Conservation (phyloP, 257 asterid genomes). For the Henckelia pumila region DNA sequence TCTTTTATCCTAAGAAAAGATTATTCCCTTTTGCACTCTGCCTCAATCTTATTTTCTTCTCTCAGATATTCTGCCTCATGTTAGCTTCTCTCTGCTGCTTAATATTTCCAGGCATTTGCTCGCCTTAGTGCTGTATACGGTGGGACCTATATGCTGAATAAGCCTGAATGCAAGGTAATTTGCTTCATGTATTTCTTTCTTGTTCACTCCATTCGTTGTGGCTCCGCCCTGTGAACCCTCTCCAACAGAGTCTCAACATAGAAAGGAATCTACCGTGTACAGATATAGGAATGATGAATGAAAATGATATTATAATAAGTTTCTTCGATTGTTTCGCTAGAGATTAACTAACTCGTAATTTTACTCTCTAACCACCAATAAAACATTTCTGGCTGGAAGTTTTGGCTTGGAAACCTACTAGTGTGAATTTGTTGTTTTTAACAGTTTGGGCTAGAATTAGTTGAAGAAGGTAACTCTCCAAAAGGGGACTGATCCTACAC, state of each 20-base stretch:
- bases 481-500: neutral
- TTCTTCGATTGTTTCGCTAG: neutral
- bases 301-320: too few relatives aligned
- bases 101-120: constrained; percentile 76
- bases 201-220: neutral
- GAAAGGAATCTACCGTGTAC: neutral
- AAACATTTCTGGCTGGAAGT: neutral
- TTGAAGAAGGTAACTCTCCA: neutral
- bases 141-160: constrained; percentile 95
- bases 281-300: neutral
- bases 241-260: neutral
- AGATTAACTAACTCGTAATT: neutral
- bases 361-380: neutral
- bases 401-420: neutral
- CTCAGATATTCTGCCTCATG: constrained; percentile 9
- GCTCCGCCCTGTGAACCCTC: constrained; percentile 7
- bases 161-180: constrained; percentile 91
- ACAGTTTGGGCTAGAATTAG: neutral
- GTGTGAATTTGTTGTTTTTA: neutral
- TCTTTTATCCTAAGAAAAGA: too few relatives aligned
- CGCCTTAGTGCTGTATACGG: constrained; percentile 98
- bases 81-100: constrained; percentile 13
- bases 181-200: neutral
- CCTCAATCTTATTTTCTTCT: neutral
- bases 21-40: neutral